Evolutionary conservation across 116 monocot genomes (phyloP), one percentile per base, ranked within the genome.

Genomic region (Trichopus zeylanicus): DNA sequence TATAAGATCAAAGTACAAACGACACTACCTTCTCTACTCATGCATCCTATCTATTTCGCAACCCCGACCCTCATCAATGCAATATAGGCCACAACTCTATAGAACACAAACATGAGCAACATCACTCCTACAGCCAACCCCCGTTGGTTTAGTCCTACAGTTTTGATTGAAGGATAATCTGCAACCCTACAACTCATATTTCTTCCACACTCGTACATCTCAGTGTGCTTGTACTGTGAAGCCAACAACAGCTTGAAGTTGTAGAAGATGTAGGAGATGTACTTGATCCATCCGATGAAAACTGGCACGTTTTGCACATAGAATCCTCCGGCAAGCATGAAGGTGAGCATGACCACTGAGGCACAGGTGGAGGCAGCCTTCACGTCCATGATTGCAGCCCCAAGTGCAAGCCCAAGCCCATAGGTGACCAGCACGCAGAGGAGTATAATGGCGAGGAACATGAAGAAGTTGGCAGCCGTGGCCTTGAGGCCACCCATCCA

Each of bases 401-500:
- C 59, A 26, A 59, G 37, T 10, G 59, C 59, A 0, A 59, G 13
- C 9, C 59, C 59, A 10, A 59, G 38, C 0, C 59, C 59, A 1
- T 59, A 22, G 4, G 59, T 7, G 7, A 39, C 39, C 12, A 59
- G 21, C 12, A 39, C 39, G 24, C 2, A 12, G 1, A 59, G 25
- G 0, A 42, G 22, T 0, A 42, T 39, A 11, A 21, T 1, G 11
- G 24, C 5, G 23, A 59, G 21, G 15, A 9, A 11, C 4, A 24
- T 24, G 59, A 24, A 59, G 59, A 23, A 59, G 59, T 35, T 26
- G 20, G 38, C 24, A 0, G 39, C 38, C 22, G 37, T 26, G 19
- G 23, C 23, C 37, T 59, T 59, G 9, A 59, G 59, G 22, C 59
- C 59, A 9, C 25, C 26, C 59, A 59, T 59, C 38, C 35, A 59